Percentiles rank a stretch among this genome's conserved stretches.
phyloP scores from a whole-genome alignment of 2,329 filamentous ascomycete genomes.

The Coniochaeta pulveracea region DNA sequence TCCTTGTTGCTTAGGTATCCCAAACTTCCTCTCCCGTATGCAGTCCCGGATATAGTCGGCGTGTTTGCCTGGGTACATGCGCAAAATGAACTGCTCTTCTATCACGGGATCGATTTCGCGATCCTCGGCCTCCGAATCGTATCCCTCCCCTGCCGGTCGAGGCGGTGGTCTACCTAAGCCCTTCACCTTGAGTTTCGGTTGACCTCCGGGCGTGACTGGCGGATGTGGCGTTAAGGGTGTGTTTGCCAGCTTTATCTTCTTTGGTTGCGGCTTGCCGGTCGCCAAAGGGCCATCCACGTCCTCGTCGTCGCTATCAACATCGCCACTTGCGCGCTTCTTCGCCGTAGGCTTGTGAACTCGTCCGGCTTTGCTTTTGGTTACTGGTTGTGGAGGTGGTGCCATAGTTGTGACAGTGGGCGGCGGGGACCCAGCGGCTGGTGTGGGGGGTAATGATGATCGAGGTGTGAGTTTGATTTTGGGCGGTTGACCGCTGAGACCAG shows the following conservation, averaged over 20 bases:
- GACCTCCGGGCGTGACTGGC: conserved; percentile 30
- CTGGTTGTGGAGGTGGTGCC: conserved; percentile 1
- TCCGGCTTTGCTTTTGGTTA: conserved; percentile 45
- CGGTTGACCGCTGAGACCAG: too few relatives aligned
- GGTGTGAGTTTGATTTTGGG: conserved; percentile 14
- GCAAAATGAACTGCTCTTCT: conserved; percentile 80
- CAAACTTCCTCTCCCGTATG: conserved; percentile 68
- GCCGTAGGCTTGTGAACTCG: conserved; percentile 47
- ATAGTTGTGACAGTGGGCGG: conserved; percentile 3
- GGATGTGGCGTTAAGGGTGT: conserved; percentile 15
- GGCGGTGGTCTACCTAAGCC: conserved; percentile 51
- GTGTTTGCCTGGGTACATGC: conserved; percentile 78
- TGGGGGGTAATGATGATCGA: conserved; percentile 12
- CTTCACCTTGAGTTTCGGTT: conserved; percentile 24
- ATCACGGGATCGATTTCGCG: conserved; percentile 77
- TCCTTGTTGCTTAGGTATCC: conserved; percentile 47
- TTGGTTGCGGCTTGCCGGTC: conserved; percentile 22
- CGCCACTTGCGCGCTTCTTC: conserved; percentile 50
- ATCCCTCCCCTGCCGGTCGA: conserved; percentile 73
- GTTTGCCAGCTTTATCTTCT: conserved; percentile 43
- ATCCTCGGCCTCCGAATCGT: conserved; percentile 93
- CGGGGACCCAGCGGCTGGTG: conserved; percentile 11
- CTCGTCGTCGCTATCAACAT: conserved; percentile 36
- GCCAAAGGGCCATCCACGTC: conserved; percentile 18
- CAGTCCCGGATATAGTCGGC: conserved; percentile 71